Evolutionary conservation across 139 green algal genomes (phyloP).

Genomic region (Micractinium sp.): DNA sequence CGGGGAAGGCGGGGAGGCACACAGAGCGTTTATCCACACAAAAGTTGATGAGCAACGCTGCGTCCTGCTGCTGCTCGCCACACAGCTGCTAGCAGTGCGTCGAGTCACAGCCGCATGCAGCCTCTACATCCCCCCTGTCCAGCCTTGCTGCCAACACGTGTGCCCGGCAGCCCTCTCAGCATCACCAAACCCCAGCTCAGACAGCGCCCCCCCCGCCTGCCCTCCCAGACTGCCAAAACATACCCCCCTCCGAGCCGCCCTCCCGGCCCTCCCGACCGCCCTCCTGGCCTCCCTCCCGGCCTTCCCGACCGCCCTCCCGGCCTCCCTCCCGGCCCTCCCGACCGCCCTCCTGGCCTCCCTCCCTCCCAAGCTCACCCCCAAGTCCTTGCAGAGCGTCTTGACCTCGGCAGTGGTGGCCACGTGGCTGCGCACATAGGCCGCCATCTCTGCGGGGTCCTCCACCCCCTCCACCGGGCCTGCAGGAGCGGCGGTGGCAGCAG

Average conservation of each 20-base stretch:
- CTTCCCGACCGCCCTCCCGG: too few species aligned
- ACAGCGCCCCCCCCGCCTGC: too few species aligned
- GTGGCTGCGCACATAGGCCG: conserved; percentile 60
- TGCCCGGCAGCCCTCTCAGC: too few species aligned
- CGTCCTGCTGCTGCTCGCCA: too few species aligned
- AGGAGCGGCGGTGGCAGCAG: neutral
- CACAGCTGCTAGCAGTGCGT: too few species aligned
- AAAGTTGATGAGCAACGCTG: neutral
- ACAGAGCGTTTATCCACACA: too few species aligned
- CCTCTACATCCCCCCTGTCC: too few species aligned
- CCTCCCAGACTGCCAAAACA: too few species aligned
- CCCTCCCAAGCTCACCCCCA: conserved; percentile 71
- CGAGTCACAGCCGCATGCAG: neutral
- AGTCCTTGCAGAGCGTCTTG: conserved; percentile 82
- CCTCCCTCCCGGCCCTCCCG: neutral
- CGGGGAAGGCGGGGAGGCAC: neutral
- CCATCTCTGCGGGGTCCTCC: conserved; percentile 35
- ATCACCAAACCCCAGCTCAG: too few species aligned
- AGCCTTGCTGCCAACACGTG: too few species aligned
- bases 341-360: neutral
- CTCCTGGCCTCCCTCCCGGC: too few species aligned
- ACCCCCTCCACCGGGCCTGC: conserved; percentile 28
- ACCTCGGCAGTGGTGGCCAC: conserved; percentile 83
- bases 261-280: neutral
- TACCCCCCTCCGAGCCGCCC: too few species aligned